Evolutionary conservation across 331 rosid genomes (phyloP).

Genomic region (Saraca asoca): DNA sequence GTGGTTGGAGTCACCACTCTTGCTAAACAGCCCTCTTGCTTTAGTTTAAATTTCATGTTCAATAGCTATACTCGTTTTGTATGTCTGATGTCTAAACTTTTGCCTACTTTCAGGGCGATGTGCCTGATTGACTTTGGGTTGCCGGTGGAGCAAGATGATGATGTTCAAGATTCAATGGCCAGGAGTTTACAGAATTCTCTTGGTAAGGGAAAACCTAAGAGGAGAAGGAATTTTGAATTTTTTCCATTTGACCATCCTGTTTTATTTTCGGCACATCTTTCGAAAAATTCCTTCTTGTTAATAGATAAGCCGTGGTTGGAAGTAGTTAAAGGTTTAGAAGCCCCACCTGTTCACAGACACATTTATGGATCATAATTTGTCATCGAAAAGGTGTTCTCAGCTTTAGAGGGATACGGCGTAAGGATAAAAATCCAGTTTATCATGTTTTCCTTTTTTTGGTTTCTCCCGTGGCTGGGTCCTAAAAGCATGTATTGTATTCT

Average conservation of each 20-base stretch:
- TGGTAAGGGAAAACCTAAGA: conserved; percentile 59
- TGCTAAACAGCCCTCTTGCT: no score
- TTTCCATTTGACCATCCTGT: conserved; percentile 55
- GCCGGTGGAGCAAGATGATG: conserved; percentile 71
- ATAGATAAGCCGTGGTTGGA: conserved; percentile 81
- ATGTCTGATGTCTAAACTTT: conserved; percentile 32
- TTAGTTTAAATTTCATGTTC: no score
- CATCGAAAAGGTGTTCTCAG: conserved; percentile 37
- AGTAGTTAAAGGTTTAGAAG: conserved; percentile 69
- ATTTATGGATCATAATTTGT: conserved; percentile 64
- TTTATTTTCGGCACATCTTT: conserved; percentile 71
- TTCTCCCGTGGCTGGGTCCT: conserved; percentile 44
- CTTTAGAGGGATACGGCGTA: conserved; percentile 42
- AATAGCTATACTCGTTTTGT: no score
- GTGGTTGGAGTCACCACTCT: no score
- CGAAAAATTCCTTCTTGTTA: conserved; percentile 57
- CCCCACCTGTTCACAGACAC: conserved; percentile 89
- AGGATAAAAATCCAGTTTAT: conserved; percentile 49
- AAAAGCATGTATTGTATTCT: conserved; percentile 40
- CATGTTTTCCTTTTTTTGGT: conserved; percentile 23
- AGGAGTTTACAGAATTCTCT: conserved; percentile 49
- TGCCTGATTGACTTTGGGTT: conserved; percentile 76
- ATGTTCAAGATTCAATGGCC: conserved; percentile 49
- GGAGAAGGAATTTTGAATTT: conserved; percentile 68
- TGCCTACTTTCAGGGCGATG: conserved; percentile 65